Evolutionary conservation across 2,329 filamentous ascomycete species (phyloP), one percentile per base, ranked within the genome.

Genomic region (Tolypocladium sp.): DNA sequence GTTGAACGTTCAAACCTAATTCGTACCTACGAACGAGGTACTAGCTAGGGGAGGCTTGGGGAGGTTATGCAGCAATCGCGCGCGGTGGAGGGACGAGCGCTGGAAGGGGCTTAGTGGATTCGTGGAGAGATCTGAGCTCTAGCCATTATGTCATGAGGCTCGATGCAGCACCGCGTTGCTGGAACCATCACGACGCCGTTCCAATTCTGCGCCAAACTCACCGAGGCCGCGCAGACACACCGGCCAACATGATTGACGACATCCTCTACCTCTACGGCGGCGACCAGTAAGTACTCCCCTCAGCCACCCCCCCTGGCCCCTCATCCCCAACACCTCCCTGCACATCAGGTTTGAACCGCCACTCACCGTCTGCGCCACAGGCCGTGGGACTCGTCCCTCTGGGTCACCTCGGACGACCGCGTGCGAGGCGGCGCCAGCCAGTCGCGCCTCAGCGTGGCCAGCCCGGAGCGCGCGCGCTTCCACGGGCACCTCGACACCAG

Each of bases 381-480:
- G 60, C 76, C 77, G 27, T 90, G 88, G 87, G 72, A 77, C 27
- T 68, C 77, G 1, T 70, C 74, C 56, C 79, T 83, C 63, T 93
- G 89, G 88, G 86, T 82, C 9, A 77, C 84, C 17, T 86, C 84
- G 57, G 89, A 93, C 70, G 90, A 93, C 72, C 79, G 85, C 37
- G 88, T 93, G n/a, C 85, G 90, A 52, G 89, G 89, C 60, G 90
- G 90, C 56, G 80, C 80, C 61, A 91, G 87, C 62, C 72, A 75
- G 58, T 85, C 83, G 38, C 71, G 78, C 61, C 70, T 84, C n/a
- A 71, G 70, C 49, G 71, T 73, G 55, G 60, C 68, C 25, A 59
- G 63, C 13, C 63, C 65, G 51, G 62, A 68, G 56, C 62, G 62
- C 72, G 84, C 87, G 71, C 58, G 79, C 73, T 92, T 92, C 74